phyloP scores from a whole-genome alignment of 371 early-diverging fungal genomes.

The Actinomortierella wolfii region DNA sequence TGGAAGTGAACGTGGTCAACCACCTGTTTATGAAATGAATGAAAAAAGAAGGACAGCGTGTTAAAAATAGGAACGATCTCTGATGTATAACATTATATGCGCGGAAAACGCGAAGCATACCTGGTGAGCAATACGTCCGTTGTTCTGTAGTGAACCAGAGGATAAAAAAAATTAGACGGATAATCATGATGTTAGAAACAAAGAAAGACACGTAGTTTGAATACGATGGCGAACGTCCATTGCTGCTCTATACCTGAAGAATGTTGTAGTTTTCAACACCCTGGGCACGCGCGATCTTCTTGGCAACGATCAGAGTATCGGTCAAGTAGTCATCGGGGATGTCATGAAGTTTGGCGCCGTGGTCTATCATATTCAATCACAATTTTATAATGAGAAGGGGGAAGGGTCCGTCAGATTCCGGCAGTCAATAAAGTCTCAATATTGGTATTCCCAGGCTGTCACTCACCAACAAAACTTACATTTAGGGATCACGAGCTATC shows the following conservation, averaged over 20 bases:
- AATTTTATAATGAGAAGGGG: too few species aligned
- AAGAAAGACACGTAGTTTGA: too few species aligned
- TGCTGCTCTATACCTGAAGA: conserved; percentile 87
- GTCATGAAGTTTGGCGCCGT: conserved; percentile 89
- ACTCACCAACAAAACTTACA: conserved; percentile 50
- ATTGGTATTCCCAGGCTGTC: neutral
- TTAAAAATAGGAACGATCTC: neutral
- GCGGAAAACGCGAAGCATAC: conserved; percentile 20
- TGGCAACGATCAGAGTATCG: conserved; percentile 86
- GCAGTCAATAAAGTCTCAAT: neutral
- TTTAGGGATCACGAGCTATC: conserved; percentile 84
- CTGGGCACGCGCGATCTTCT: conserved; percentile 77
- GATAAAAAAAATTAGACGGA: neutral
- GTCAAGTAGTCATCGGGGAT: conserved; percentile 84
- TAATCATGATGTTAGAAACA: neutral
- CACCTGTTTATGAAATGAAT: conserved; percentile 46
- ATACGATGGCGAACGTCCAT: too few species aligned
- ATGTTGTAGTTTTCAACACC: conserved; percentile 87
- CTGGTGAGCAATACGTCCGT: conserved; percentile 78
- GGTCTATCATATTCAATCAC: too few species aligned
- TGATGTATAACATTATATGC: neutral
- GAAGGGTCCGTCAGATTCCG: neutral
- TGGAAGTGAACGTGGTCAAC: conserved; percentile 94
- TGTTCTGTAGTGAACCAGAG: conserved; percentile 61
- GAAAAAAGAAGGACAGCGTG: neutral